Base-by-base conservation (phyloP, 1,284 basidiomycete species). In the Ustilago crameri region DNA sequence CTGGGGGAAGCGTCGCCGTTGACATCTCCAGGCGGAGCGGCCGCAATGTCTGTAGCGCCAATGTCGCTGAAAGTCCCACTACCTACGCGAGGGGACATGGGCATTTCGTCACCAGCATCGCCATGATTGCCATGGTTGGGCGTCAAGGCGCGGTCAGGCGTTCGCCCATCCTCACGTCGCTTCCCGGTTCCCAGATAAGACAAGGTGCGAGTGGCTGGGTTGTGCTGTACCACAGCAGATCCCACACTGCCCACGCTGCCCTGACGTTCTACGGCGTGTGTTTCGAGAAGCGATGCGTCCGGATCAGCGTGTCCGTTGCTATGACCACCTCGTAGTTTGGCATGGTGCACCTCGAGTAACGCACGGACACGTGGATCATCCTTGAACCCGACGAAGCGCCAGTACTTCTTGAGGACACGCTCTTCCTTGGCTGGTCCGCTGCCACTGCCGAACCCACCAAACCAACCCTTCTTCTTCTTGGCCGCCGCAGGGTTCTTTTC, bases 381-480 rank as follows among this genome's bases (percentile, higher is more conserved):
- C 34, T 74, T 70, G 53, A 84, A 82, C 0, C 85, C 85, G 9
- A 85, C 63, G 58, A 85, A 85, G 12, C 84, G 78, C 84, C 84
- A 85, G 65, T 85, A 83, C 37, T 74, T 65, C 23, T 75, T 74
- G 20, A 77, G 63, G 48, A 81, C 50, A 26, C 84, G 65, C 52
- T 77, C 80, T 45, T 82, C 80, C 54, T 79, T 80, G 9, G 42
- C 51, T 12, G 41, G 18, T 23, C 50, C 51, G 54, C 62, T 59
- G 12, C 72, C 56, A 18, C 48, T 48, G 12, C 66, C 63, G 24
- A 79, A 55, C 12, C 69, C 63, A 14, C 74, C 51, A 32, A 82
- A 68, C 79, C 78, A 81, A 37, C 73, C 60, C 44, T 78, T 76
- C 51, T 78, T 73, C 59, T 60, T 59, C 50, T 56, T 63, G 18